Conservation (phyloP, 2,329 filamentous ascomycete species). For the Dactylonectria macrodidyma region DNA sequence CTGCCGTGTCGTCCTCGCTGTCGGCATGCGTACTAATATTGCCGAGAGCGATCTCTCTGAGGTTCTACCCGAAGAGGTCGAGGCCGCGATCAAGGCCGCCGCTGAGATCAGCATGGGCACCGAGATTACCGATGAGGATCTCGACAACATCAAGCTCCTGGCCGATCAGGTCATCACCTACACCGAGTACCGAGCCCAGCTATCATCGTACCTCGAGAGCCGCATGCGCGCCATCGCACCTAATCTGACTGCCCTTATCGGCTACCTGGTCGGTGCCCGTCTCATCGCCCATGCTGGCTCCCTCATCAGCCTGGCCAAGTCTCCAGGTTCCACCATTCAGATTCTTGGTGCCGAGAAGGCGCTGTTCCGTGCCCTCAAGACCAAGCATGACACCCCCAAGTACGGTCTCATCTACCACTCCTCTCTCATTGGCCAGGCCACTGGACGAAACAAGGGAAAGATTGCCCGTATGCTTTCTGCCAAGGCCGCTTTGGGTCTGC, state of each 20-base stretch:
- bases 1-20: conserved; percentile 86
- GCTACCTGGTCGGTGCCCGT: conserved; percentile 93
- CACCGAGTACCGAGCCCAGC: conserved; percentile 89
- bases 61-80: conserved; percentile 95
- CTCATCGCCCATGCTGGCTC: conserved; percentile 96
- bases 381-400: conserved; percentile 98
- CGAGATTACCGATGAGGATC: conserved; percentile 92
- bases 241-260: conserved; percentile 93
- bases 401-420: conserved; percentile 96
- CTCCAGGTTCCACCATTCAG: conserved; percentile 95
- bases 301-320: conserved; percentile 94
- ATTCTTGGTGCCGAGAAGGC: conserved; percentile 99
- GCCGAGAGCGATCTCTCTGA: conserved; percentile 85
- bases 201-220: conserved; percentile 89
- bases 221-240: conserved; percentile 98
- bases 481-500: conserved; percentile 92
- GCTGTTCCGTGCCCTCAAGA: conserved; percentile 97
- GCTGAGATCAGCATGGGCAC: conserved; percentile 99
- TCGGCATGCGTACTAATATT: conserved; percentile 90
- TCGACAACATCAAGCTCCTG: conserved; percentile 91
- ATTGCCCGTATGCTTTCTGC: conserved; percentile 96
- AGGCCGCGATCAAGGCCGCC: conserved; percentile 90
- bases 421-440: conserved; percentile 95
- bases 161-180: conserved; percentile 95
- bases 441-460: conserved; percentile 99